Evolutionary conservation across 2,329 filamentous ascomycete species (phyloP).

Genomic region (Nakataea oryzae): DNA sequence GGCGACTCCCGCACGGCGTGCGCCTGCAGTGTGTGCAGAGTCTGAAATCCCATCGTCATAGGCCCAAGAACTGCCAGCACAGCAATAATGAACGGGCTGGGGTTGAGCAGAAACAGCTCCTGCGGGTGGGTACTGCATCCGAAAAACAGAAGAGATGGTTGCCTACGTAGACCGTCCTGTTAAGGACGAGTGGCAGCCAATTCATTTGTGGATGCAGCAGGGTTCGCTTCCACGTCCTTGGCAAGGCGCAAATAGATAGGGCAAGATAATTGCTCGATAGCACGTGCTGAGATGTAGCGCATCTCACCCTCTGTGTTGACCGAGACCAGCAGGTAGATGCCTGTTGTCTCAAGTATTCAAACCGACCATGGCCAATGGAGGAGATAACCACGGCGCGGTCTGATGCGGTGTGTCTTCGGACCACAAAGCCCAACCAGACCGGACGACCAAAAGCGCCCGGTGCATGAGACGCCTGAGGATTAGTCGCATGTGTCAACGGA

Average conservation of each 20-base stretch:
- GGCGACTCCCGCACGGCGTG: no score
- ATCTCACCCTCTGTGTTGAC: neutral
- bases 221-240: neutral
- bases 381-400: neutral
- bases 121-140: neutral
- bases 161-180: neutral
- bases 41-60: no score
- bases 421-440: neutral
- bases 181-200: no score
- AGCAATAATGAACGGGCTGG: neutral
- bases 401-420: neutral
- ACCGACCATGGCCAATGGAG: neutral
- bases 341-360: neutral
- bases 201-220: neutral
- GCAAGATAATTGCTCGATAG: neutral
- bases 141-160: neutral
- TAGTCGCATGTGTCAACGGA: no score
- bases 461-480: no score
- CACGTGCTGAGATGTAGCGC: neutral
- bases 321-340: no score
- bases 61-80: neutral
- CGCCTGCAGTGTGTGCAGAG: no score
- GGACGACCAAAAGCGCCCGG: no score
- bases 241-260: no score
- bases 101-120: no score